Evolutionary conservation across 129 eudicot genomes (phyloP).

Genomic region (Cynara cardunculus): DNA sequence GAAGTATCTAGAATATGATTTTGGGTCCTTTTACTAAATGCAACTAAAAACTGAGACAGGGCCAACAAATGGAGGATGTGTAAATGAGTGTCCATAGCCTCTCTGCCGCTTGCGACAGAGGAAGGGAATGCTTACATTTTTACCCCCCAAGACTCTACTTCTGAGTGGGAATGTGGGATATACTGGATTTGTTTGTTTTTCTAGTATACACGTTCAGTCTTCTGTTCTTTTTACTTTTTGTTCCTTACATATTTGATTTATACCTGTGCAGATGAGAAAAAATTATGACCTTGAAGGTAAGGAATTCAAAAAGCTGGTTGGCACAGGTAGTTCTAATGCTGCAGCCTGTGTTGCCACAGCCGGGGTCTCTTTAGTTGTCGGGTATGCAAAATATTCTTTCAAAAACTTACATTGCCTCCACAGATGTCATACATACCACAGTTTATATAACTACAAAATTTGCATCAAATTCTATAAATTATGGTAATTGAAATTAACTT

Average conservation of each 20-base stretch:
- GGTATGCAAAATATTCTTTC: constrained; percentile 44
- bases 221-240: background rate
- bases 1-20: background rate
- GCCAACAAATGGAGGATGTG: too few relatives aligned
- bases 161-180: too few relatives aligned
- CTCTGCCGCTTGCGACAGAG: too few relatives aligned
- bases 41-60: too few relatives aligned
- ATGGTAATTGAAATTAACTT: background rate
- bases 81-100: too few relatives aligned
- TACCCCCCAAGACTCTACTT: too few relatives aligned
- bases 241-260: background rate
- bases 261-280: constrained; percentile 60
- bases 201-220: background rate
- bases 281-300: constrained; percentile 54
- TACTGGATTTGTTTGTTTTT: background rate
- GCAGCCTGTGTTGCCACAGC: constrained; percentile 87
- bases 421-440: background rate
- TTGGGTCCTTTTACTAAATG: background rate
- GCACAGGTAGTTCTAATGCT: constrained; percentile 45
- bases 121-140: too few relatives aligned
- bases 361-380: constrained; percentile 69
- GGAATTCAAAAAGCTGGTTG: constrained; percentile 75
- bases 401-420: background rate
- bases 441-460: constrained; percentile 5
- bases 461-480: background rate